Evolutionary conservation across 2,329 filamentous ascomycete species (phyloP), one percentile per base, ranked within the genome.

Genomic region (Fonsecaea monophora): DNA sequence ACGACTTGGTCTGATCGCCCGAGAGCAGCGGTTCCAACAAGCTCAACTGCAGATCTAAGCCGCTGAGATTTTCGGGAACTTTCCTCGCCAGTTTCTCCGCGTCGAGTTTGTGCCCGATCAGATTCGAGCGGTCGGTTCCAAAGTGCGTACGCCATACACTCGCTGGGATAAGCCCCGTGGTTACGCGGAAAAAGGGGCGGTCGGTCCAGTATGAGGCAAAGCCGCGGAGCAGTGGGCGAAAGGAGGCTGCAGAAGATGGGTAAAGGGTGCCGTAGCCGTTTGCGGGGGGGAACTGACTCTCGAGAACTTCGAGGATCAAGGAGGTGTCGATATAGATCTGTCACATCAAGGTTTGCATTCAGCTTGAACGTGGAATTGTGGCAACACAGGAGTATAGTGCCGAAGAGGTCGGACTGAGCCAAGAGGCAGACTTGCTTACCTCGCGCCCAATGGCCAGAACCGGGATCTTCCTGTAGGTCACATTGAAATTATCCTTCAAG

Each of bases 381-480:
- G 15, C 30, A 25, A 25, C n/a, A 3, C 25, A n/a, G 6, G 53
- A 30, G 30, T 13, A n/a, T 15, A 7, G 2, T 3, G 21, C 45
- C 45, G 18, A 50, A 12, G 18, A 50, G 45, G 18, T 7, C 12
- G 45, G 45, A 25, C 25, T 1, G 45, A 25, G 45, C 7, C 0
- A 9, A 25, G 25, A 25, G 25, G 2, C 18, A 25, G 8, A 6
- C 4, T 25, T 35, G 42, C 60, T 58, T 59, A 72, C 65, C 57
- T 90, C 86, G 8, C 85, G 82, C 12, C 88, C 89, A 71, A 91
- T 87, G 18, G 86, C 79, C 55, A 92, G 77, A 58, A 92, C 74
- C 1, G 90, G 90, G 65, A 91, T 91, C 66, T 90, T 89, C 3
- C 90, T 85, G 78, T 92, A 89, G 5, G 81, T 79, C 61, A 92